phyloP scores from a whole-genome alignment of 495 filamentous ascomycete species.

The Xylaria castorea region DNA sequence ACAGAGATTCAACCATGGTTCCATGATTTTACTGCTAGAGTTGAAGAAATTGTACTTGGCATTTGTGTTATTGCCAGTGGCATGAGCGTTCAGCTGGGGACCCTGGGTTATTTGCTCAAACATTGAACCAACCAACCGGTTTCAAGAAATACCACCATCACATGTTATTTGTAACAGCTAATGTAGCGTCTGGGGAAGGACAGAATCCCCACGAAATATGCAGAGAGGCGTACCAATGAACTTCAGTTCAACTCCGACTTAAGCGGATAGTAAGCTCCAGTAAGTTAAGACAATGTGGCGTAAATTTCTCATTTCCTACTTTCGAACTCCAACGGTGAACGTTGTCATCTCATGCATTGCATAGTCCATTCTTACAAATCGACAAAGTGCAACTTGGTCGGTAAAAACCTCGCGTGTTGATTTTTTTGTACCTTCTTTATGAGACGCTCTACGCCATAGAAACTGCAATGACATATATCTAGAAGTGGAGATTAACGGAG shows the following conservation, averaged over 20 bases:
- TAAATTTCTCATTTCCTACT: not conserved
- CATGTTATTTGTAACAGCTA: constrained; percentile 6
- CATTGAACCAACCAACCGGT: not conserved
- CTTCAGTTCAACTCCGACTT: not conserved
- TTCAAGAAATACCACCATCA: not conserved
- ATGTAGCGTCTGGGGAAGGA: constrained; percentile 17
- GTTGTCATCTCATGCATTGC: constrained; percentile 21
- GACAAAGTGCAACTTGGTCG: not conserved
- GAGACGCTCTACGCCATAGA: not conserved
- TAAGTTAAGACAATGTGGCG: not conserved
- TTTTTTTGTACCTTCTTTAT: not conserved
- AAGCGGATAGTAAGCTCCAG: not conserved
- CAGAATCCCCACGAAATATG: constrained; percentile 8
- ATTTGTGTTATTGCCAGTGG: not conserved
- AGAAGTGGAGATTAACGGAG: constrained; percentile 7
- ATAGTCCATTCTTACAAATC: not conserved
- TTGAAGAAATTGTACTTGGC: not conserved
- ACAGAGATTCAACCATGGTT: not conserved
- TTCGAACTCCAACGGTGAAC: not conserved
- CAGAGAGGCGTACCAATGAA: constrained; percentile 4
- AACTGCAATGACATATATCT: constrained; percentile 3
- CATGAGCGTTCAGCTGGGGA: not conserved
- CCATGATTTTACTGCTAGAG: not conserved
- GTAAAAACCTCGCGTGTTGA: not conserved
- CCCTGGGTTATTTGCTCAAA: not conserved